Percentiles rank a stretch among this genome's conserved stretches.
These are phyloP conservation scores for Myxozyma neglecta DNA, from an alignment of 805 yeast species.

Conservation along the genomic window DNA sequence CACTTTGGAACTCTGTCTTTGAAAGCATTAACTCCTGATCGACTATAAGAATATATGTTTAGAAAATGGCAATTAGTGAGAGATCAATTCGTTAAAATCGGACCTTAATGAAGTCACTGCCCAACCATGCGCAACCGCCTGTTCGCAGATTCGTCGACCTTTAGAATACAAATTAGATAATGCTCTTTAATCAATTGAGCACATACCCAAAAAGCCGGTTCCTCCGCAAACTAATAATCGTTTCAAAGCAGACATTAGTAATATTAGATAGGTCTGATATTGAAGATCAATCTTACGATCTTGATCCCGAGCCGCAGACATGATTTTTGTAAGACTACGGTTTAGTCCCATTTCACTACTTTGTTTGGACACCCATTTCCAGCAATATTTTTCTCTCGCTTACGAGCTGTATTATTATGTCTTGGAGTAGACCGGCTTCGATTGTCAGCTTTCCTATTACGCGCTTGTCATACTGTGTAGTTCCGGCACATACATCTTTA, in stretches of 20 bases:
- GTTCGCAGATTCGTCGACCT: constrained; percentile 28
- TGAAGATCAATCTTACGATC: background rate
- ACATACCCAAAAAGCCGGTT: constrained; percentile 23
- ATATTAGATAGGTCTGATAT: background rate
- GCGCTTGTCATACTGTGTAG: constrained; percentile 20
- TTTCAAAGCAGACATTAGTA: constrained; percentile 7
- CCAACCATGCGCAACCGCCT: constrained; percentile 30
- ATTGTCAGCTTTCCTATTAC: constrained; percentile 13
- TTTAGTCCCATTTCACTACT: background rate
- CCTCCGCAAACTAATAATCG: constrained; percentile 24
- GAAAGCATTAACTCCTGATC: constrained; percentile 17
- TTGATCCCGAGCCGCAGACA: background rate
- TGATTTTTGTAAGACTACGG: background rate
- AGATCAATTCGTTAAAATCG: background rate
- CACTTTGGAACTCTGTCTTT: constrained; percentile 12
- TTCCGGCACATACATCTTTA: constrained; percentile 2
- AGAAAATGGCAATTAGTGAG: background rate
- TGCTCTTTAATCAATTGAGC: background rate
- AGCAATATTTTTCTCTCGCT: background rate
- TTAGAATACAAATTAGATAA: background rate
- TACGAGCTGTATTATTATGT: background rate
- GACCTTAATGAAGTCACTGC: constrained; percentile 26
- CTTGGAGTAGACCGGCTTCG: background rate
- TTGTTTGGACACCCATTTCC: background rate
- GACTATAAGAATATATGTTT: constrained; percentile 1